phyloP scores from a whole-genome alignment of 495 filamentous ascomycete species.

The Aspergillus diversus region DNA sequence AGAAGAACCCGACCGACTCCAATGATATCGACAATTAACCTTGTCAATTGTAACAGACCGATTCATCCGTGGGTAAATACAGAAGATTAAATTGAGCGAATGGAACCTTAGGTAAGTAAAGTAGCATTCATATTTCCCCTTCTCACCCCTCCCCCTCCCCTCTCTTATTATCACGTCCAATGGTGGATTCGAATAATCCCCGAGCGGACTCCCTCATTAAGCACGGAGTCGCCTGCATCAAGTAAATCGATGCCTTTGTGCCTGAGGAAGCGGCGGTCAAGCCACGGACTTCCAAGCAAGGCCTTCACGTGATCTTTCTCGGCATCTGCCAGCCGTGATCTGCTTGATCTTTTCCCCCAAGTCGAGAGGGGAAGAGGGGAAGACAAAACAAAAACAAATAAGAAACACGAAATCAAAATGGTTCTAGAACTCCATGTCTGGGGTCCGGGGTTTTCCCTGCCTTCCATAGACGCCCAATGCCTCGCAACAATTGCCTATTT shows the following conservation, averaged over 20 bases:
- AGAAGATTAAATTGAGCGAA: neutral
- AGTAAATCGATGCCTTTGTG: neutral
- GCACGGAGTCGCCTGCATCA: neutral
- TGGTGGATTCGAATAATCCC: neutral
- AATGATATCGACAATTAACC: neutral
- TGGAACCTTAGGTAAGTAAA: neutral
- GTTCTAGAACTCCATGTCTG: slow-evolving; percentile 84
- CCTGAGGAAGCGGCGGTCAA: slow-evolving; percentile 2
- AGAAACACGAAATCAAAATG: slow-evolving; percentile 38
- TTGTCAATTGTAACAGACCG: neutral
- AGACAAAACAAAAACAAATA: slow-evolving; percentile 1
- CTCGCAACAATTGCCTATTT: slow-evolving; percentile 77
- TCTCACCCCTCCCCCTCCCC: neutral
- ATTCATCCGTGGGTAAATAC: slow-evolving; percentile 2
- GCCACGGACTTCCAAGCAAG: neutral
- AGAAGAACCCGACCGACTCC: no score
- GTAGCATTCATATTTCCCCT: neutral
- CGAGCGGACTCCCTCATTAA: slow-evolving; percentile 1
- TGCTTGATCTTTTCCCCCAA: neutral
- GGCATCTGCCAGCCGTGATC: neutral
- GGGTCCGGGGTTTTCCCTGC: slow-evolving; percentile 85
- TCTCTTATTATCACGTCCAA: neutral
- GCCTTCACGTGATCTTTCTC: slow-evolving; percentile 13
- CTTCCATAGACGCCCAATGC: slow-evolving; percentile 90
- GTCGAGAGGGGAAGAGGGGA: neutral